Evolutionary conservation across 768 basidiomycete genomes (phyloP).

Genomic region (Daedaleopsis sinensis): DNA sequence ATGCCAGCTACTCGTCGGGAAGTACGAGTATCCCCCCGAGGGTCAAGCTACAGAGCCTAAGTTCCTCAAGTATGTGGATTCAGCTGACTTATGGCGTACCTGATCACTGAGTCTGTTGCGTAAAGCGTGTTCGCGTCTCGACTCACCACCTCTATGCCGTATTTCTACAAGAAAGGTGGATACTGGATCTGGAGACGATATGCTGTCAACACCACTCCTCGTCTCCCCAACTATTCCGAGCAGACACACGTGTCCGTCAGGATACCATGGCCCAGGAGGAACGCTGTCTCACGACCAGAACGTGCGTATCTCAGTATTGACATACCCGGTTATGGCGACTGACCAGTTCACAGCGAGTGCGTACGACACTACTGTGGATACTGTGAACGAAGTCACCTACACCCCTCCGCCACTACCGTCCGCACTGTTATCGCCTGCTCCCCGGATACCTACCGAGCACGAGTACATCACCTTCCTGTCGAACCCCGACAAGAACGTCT

Average conservation of each 20-base stretch:
- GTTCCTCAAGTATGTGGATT: conserved; percentile 30
- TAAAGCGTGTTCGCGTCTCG: conserved; percentile 78
- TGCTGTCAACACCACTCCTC: conserved; percentile 65
- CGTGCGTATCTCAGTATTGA: conserved; percentile 34
- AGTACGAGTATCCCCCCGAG: conserved; percentile 58
- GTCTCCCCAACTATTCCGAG: conserved; percentile 46
- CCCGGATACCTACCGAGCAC: conserved; percentile 43
- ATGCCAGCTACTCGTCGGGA: conserved; percentile 78
- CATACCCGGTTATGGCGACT: background rate
- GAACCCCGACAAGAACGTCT: conserved; percentile 44
- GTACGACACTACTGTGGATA: conserved; percentile 68
- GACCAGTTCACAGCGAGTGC: conserved; percentile 43
- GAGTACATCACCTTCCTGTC: conserved; percentile 56
- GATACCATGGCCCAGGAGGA: conserved; percentile 73
- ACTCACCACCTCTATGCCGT: conserved; percentile 59
- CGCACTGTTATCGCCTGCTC: conserved; percentile 26
- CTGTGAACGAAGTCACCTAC: conserved; percentile 73
- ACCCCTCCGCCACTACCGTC: conserved; percentile 55
- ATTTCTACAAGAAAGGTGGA: conserved; percentile 56
- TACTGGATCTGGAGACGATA: conserved; percentile 76
- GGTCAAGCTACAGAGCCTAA: conserved; percentile 26
- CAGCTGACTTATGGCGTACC: background rate
- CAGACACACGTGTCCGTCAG: conserved; percentile 37
- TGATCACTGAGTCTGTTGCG: background rate
- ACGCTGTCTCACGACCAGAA: conserved; percentile 39